Conservation (phyloP, 2,329 filamentous ascomycete species). For the Arthrobotrys sinensis region DNA sequence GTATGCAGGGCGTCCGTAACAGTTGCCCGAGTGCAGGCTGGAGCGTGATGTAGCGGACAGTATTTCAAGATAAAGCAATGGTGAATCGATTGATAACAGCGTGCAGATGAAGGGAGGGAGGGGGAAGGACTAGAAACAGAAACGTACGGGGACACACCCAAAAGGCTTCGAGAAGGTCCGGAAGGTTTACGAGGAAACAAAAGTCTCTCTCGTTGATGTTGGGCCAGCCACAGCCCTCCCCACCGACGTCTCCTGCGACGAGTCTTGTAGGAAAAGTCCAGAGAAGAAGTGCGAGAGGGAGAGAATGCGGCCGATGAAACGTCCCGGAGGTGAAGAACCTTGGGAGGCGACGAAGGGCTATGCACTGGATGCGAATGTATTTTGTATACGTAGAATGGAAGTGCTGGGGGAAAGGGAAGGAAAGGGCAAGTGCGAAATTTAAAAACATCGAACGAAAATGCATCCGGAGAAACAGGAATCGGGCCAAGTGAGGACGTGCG, state of each 20-base stretch:
- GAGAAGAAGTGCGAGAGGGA: slow-evolving; percentile 26
- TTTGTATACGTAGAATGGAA: slow-evolving; percentile 26
- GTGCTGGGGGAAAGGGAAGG: slow-evolving; percentile 26
- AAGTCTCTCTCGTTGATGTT: slow-evolving; percentile 11
- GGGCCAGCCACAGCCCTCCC: slow-evolving; percentile 56
- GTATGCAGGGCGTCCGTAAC: slow-evolving; percentile 50
- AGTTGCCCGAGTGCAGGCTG: slow-evolving; percentile 35
- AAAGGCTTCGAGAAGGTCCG: slow-evolving; percentile 49
- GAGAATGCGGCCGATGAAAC: slow-evolving; percentile 52
- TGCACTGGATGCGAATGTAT: slow-evolving; percentile 18
- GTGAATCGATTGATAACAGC: slow-evolving; percentile 51
- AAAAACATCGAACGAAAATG: slow-evolving; percentile 44
- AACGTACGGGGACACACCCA: slow-evolving; percentile 25
- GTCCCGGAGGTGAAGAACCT: slow-evolving; percentile 44
- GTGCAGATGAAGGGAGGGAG: slow-evolving; percentile 17
- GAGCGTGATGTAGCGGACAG: slow-evolving; percentile 45
- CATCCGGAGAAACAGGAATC: slow-evolving; percentile 55
- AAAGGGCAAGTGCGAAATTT: slow-evolving; percentile 46
- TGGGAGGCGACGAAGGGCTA: slow-evolving; percentile 33
- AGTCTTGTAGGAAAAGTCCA: slow-evolving; percentile 43
- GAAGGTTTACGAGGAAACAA: slow-evolving; percentile 41
- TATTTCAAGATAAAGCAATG: slow-evolving; percentile 54
- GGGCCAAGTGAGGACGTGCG: slow-evolving; percentile 46
- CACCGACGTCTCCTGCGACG: slow-evolving; percentile 53
- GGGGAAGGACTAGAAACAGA: slow-evolving; percentile 43